phyloP scores from a whole-genome alignment of 2,329 filamentous ascomycete species.

The Trichoderma sp. region DNA sequence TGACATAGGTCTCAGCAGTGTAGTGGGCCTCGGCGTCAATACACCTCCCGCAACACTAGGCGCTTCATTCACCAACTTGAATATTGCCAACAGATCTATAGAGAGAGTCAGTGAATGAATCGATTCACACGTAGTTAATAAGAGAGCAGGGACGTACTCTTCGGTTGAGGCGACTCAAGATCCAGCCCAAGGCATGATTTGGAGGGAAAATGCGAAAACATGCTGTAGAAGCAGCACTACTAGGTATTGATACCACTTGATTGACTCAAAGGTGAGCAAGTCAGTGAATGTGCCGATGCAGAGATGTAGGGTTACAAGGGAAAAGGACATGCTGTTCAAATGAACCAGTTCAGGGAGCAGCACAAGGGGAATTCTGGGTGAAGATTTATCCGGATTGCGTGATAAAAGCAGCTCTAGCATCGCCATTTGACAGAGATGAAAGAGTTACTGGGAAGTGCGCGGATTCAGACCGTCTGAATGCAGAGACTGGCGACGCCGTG shows the following conservation, averaged over 20 bases:
- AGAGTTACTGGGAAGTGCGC: neutral
- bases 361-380: neutral
- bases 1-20: neutral
- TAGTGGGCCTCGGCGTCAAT: neutral
- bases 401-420: neutral
- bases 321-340: neutral
- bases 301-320: neutral
- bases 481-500: neutral
- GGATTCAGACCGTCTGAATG: neutral
- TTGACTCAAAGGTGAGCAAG: neutral
- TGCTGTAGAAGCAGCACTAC: neutral
- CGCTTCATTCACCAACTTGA: neutral
- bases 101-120: neutral
- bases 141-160: neutral
- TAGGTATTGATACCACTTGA: neutral
- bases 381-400: neutral
- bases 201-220: neutral
- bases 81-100: neutral
- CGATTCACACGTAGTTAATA: neutral
- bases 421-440: neutral
- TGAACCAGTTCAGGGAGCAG: neutral
- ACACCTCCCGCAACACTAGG: neutral
- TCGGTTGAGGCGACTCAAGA: neutral
- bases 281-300: neutral
- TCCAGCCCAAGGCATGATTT: neutral